A percentile compares a stretch with the other conserved stretches of the same genome.
These are phyloP conservation scores for Parafenestella ontariensis DNA, from an alignment of 2,329 filamentous ascomycete species.

Conservation along the genomic window DNA sequence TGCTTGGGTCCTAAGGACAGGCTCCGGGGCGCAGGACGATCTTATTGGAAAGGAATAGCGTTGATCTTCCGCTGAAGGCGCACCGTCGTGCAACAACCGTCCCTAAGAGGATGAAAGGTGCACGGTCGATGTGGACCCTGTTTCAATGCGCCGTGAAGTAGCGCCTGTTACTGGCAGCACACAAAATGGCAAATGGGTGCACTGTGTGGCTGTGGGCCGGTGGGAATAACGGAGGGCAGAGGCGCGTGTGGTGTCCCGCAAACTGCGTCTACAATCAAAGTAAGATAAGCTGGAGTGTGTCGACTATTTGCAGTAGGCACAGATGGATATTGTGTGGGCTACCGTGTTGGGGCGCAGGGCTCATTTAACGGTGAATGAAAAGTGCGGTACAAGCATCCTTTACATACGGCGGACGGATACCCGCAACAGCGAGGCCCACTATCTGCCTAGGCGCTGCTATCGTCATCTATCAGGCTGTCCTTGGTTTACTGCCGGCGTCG, in stretches of 20 bases:
- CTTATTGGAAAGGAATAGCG: conserved; percentile 39
- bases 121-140: conserved; percentile 37
- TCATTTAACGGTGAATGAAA: conserved; percentile 11
- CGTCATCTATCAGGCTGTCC: conserved; percentile 25
- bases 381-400: conserved; percentile 7
- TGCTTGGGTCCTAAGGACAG: conserved; percentile 30
- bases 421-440: conserved; percentile 2
- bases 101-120: conserved; percentile 30
- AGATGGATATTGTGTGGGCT: background rate
- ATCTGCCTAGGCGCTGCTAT: conserved; percentile 18
- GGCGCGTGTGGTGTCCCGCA: conserved; percentile 20
- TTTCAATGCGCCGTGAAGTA: conserved; percentile 27
- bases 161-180: conserved; percentile 25
- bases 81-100: conserved; percentile 33
- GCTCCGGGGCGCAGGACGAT: conserved; percentile 34
- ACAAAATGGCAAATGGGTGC: conserved; percentile 25
- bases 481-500: conserved; percentile 19
- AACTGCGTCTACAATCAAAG: conserved; percentile 29
- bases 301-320: conserved; percentile 12
- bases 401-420: conserved; percentile 11
- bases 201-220: conserved; percentile 37
- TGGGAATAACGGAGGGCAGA: conserved; percentile 28
- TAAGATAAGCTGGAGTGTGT: conserved; percentile 30
- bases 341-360: conserved; percentile 11
- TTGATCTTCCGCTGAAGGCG: conserved; percentile 42